These are phyloP conservation scores for Carpinus fangiana DNA, from an alignment of 306 rosid genomes.

Conservation along the genomic window DNA sequence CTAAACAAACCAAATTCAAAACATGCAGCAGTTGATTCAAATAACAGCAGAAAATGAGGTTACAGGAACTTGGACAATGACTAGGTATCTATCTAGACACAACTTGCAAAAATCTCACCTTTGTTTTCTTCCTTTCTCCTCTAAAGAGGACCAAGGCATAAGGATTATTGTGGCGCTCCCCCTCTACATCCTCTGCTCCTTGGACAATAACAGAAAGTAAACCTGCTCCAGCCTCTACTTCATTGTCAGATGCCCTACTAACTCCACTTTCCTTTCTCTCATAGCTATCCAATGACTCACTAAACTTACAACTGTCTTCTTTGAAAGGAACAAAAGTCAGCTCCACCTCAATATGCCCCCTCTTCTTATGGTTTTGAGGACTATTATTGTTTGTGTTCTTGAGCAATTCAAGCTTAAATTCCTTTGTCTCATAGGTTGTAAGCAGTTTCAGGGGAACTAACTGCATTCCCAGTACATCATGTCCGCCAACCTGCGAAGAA, in stretches of 20 bases:
- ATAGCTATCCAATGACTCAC: slow-evolving; percentile 32
- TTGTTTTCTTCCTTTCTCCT: slow-evolving; percentile 81
- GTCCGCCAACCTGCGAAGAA: slow-evolving; percentile 71
- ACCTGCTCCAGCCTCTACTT: slow-evolving; percentile 62
- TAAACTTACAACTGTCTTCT: slow-evolving; percentile 55
- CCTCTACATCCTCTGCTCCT: slow-evolving; percentile 84
- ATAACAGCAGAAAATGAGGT: not conserved
- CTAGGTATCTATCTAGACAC: too few species aligned
- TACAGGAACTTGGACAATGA: not conserved
- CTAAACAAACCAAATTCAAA: slow-evolving; percentile 32
- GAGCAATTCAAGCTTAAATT: slow-evolving; percentile 66
- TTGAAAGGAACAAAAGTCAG: slow-evolving; percentile 74
- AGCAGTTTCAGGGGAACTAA: slow-evolving; percentile 71
- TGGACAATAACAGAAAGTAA: slow-evolving; percentile 64
- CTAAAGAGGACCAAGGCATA: slow-evolving; percentile 60
- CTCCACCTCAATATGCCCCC: slow-evolving; percentile 77
- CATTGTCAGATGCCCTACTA: slow-evolving; percentile 42
- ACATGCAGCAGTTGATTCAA: not conserved
- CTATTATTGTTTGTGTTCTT: slow-evolving; percentile 66
- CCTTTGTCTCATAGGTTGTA: slow-evolving; percentile 55
- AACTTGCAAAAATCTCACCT: slow-evolving; percentile 32
- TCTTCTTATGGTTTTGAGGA: slow-evolving; percentile 59
- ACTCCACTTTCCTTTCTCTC: slow-evolving; percentile 44
- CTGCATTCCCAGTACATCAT: slow-evolving; percentile 88
- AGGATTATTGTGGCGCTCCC: slow-evolving; percentile 78